phyloP scores from a whole-genome alignment of 2,329 filamentous ascomycete genomes.

The Fusarium citri region DNA sequence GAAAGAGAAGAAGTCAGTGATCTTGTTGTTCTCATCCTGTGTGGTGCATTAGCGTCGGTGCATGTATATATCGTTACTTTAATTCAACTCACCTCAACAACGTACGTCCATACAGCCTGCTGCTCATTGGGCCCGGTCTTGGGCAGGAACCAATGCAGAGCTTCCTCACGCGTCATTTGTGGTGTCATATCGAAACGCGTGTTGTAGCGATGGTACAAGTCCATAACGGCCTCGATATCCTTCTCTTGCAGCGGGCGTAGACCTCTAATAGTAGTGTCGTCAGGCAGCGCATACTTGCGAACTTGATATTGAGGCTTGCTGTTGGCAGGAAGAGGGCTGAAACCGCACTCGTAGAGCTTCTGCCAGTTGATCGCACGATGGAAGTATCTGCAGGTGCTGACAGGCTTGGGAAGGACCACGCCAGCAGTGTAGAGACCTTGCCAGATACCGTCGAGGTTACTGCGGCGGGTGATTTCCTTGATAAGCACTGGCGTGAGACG shows the following conservation, averaged over 20 bases:
- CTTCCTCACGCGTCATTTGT: constrained; percentile 81
- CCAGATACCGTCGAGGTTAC: constrained; percentile 87
- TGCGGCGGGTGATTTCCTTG: constrained; percentile 95
- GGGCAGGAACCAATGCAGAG: constrained; percentile 88
- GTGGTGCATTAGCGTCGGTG: not conserved
- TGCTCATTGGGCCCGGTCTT: constrained; percentile 69
- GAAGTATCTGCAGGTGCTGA: constrained; percentile 95
- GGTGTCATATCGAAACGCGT: constrained; percentile 86
- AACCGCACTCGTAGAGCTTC: constrained; percentile 94
- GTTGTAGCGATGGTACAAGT: constrained; percentile 81
- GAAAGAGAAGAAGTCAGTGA: constrained; percentile 98
- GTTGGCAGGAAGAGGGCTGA: constrained; percentile 85
- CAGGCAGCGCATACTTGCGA: constrained; percentile 85
- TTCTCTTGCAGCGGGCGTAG: constrained; percentile 82
- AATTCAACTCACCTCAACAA: constrained; percentile 74
- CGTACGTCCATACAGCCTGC: constrained; percentile 93
- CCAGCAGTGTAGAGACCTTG: constrained; percentile 97
- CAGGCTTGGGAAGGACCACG: constrained; percentile 87
- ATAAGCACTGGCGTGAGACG: constrained; percentile 93
- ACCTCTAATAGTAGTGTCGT: constrained; percentile 76
- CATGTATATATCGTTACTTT: too few species aligned
- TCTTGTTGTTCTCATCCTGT: constrained; percentile 74
- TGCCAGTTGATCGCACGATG: constrained; percentile 95
- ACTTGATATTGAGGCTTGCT: constrained; percentile 90
- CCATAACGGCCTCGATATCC: constrained; percentile 81